These are phyloP conservation scores for Blepharisma japonicum DNA, from an alignment of 73 alveolate species.

Conservation along the genomic window DNA sequence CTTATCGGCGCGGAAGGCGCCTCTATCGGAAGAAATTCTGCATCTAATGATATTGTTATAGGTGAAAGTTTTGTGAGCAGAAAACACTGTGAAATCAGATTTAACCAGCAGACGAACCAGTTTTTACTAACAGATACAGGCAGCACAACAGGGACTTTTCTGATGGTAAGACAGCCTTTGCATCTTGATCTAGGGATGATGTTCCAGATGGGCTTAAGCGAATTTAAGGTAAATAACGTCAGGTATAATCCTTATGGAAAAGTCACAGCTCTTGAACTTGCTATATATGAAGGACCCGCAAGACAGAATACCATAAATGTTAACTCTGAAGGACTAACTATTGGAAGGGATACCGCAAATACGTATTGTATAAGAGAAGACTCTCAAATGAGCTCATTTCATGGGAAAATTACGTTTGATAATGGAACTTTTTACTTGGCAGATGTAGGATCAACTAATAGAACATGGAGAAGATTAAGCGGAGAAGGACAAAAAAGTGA, in stretches of 20 bases:
- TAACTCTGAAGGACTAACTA: conserved; percentile 46
- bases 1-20: conserved; percentile 21
- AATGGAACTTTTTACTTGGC: conserved; percentile 45
- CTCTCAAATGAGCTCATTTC: conserved; percentile 62
- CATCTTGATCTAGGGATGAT: conserved; percentile 48
- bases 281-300: conserved; percentile 71
- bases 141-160: conserved; percentile 69
- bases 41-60: conserved; percentile 49
- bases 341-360: conserved; percentile 67
- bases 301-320: conserved; percentile 44
- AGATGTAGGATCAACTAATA: conserved; percentile 72
- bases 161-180: conserved; percentile 56
- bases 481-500: conserved; percentile 64
- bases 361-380: conserved; percentile 60
- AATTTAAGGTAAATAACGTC: conserved; percentile 49
- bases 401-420: conserved; percentile 57
- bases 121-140: conserved; percentile 57
- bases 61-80: conserved; percentile 67
- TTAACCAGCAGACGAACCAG: background rate
- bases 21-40: conserved; percentile 33
- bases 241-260: conserved; percentile 36
- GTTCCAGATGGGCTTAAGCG: conserved; percentile 74
- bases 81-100: conserved; percentile 61
- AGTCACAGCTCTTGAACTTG: conserved; percentile 38
- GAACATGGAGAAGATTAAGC: conserved; percentile 69